These are phyloP conservation scores for Infundibulicybe gibba DNA, from an alignment of 768 basidiomycete genomes.

Conservation along the genomic window DNA sequence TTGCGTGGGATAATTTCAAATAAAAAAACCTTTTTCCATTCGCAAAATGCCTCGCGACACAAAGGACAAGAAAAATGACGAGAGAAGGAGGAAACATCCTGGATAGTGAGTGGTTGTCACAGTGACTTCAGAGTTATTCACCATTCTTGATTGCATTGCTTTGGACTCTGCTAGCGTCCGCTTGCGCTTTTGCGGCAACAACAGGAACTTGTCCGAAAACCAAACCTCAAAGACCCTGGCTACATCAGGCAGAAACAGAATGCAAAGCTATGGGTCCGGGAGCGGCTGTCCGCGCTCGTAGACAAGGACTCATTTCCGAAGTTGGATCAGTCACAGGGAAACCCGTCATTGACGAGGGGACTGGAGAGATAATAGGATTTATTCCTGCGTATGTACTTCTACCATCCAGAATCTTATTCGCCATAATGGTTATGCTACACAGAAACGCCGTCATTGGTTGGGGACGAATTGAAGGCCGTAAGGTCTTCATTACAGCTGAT, in stretches of 20 bases:
- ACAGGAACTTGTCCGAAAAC: constrained; percentile 24
- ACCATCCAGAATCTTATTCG: not conserved
- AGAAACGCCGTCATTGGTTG: constrained; percentile 36
- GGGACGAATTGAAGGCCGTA: constrained; percentile 26
- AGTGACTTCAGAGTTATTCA: not conserved
- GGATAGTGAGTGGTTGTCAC: constrained; percentile 21
- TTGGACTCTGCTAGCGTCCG: constrained; percentile 17
- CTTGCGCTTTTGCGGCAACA: constrained; percentile 25
- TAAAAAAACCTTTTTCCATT: constrained; percentile 7
- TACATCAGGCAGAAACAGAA: constrained; percentile 35
- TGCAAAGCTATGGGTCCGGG: constrained; percentile 36
- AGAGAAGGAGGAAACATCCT: constrained; percentile 20
- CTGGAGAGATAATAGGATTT: constrained; percentile 25
- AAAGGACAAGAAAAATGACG: not conserved
- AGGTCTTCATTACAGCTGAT: constrained; percentile 35
- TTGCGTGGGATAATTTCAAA: too few species aligned
- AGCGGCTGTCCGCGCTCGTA: constrained; percentile 28
- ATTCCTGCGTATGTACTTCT: constrained; percentile 27
- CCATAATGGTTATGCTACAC: not conserved
- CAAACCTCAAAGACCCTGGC: constrained; percentile 31
- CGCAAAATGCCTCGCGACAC: constrained; percentile 40
- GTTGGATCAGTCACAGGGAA: constrained; percentile 34
- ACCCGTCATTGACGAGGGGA: constrained; percentile 22
- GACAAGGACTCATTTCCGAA: constrained; percentile 30
- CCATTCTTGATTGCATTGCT: not conserved